phyloP scores from a whole-genome alignment of 768 basidiomycete species.

The Xerocomellus amylosporus region DNA sequence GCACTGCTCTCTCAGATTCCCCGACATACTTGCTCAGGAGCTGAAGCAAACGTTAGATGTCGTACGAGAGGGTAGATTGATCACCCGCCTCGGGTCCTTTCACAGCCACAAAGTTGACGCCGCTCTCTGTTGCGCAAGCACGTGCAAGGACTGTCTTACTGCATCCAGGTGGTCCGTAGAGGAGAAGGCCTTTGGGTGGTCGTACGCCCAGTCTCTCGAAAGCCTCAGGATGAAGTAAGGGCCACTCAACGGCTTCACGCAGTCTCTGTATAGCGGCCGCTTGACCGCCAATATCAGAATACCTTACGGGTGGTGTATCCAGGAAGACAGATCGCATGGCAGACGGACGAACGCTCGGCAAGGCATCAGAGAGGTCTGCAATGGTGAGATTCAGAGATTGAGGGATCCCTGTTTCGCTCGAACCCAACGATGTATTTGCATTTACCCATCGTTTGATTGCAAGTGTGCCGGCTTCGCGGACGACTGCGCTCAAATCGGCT shows the following conservation, averaged over 20 bases:
- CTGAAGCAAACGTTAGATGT: conserved; percentile 40
- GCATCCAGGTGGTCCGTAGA: conserved; percentile 97
- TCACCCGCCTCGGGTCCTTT: conserved; percentile 89
- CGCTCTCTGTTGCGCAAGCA: conserved; percentile 90
- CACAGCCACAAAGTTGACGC: conserved; percentile 93
- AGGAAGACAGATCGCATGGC: conserved; percentile 93
- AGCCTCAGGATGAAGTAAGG: conserved; percentile 78
- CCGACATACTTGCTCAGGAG: conserved; percentile 96
- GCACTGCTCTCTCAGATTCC: conserved; percentile 91
- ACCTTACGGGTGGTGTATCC: conserved; percentile 78
- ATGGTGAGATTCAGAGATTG: conserved; percentile 45
- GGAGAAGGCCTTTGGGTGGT: conserved; percentile 84
- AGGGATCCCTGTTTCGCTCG: conserved; percentile 6
- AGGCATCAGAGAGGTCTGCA: conserved; percentile 64
- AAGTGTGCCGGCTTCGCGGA: conserved; percentile 88
- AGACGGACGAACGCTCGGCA: conserved; percentile 83
- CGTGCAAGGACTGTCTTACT: conserved; percentile 93
- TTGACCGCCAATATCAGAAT: conserved; percentile 91
- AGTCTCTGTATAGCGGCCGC: conserved; percentile 76
- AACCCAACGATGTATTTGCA: conserved; percentile 5
- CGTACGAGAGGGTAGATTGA: background rate
- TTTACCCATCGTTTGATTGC: conserved; percentile 84
- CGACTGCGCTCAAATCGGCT: conserved; percentile 88
- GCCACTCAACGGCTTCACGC: conserved; percentile 94
- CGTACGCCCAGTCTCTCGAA: conserved; percentile 85